Conservation (phyloP, 305 asterid genomes). For the Fraxinus floribunda region DNA sequence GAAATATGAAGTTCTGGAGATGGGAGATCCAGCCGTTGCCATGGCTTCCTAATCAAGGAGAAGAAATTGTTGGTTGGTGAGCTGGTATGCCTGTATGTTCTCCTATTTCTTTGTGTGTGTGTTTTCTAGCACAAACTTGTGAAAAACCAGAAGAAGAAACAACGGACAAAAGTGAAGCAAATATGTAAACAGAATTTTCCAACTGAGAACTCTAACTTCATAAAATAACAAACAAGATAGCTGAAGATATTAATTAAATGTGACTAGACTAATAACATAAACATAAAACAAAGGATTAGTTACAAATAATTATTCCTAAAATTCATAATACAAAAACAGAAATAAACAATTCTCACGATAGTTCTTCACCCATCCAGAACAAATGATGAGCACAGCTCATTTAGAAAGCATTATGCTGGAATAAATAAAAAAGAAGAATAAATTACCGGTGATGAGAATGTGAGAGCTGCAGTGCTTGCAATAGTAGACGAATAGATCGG, state of each 20-base stretch:
- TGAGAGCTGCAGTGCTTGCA: slow-evolving; percentile 96
- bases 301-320: not conserved
- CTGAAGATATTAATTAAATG: not conserved
- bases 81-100: not conserved
- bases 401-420: not conserved
- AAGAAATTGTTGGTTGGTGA: not conserved
- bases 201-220: not conserved
- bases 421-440: not conserved
- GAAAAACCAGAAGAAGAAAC: not conserved
- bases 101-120: not conserved
- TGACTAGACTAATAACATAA: not conserved
- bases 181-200: not conserved
- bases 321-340: not conserved
- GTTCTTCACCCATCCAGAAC: not conserved
- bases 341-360: slow-evolving; percentile 1
- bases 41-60: not conserved
- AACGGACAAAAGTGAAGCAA: not conserved
- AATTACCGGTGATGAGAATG: slow-evolving; percentile 90
- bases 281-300: not conserved
- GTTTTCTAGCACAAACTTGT: not conserved
- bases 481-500: slow-evolving; percentile 93
- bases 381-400: not conserved
- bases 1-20: not conserved
- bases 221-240: not conserved
- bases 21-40: not conserved